A percentile compares a stretch with the other conserved stretches of the same genome.
Evolutionary conservation across 1,284 basidiomycete genomes (phyloP).

Genomic region (Athelia sp.): DNA sequence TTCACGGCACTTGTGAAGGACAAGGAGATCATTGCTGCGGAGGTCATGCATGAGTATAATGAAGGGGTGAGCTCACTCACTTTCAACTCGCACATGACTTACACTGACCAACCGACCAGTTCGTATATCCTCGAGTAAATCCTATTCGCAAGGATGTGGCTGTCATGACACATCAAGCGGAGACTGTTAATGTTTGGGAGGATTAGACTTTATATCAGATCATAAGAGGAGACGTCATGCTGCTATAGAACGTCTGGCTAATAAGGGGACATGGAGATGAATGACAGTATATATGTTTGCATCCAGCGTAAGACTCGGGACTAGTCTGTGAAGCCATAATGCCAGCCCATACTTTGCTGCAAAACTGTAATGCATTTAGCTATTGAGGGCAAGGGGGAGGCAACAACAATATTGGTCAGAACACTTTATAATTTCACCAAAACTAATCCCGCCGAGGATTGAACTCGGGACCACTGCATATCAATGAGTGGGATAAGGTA

Average conservation of each 20-base stretch:
- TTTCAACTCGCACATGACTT: background rate
- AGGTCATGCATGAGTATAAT: slow-evolving; percentile 87
- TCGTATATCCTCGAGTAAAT: slow-evolving; percentile 76
- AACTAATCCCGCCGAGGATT: slow-evolving; percentile 43
- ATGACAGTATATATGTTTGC: slow-evolving; percentile 3
- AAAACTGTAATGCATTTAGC: too few species aligned
- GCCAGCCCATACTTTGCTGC: background rate
- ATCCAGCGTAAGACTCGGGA: too few species aligned
- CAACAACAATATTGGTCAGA: too few species aligned
- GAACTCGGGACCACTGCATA: slow-evolving; percentile 52
- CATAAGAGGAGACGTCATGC: background rate
- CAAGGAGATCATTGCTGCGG: slow-evolving; percentile 67
- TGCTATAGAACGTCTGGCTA: background rate
- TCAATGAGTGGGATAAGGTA: slow-evolving; percentile 21
- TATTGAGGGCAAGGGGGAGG: too few species aligned
- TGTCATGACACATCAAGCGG: slow-evolving; percentile 82
- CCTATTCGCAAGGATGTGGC: slow-evolving; percentile 70
- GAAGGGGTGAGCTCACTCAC: slow-evolving; percentile 46
- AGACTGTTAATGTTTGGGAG: slow-evolving; percentile 61
- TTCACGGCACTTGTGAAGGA: slow-evolving; percentile 71
- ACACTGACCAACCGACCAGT: slow-evolving; percentile 37
- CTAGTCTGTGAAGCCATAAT: too few species aligned
- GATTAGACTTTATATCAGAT: slow-evolving; percentile 16
- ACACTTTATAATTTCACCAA: too few species aligned
- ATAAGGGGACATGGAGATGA: background rate